Percentiles rank a stretch among this genome's conserved stretches.
phyloP scores from a whole-genome alignment of 1,139 yeast species.

The Geotrichum australiense region DNA sequence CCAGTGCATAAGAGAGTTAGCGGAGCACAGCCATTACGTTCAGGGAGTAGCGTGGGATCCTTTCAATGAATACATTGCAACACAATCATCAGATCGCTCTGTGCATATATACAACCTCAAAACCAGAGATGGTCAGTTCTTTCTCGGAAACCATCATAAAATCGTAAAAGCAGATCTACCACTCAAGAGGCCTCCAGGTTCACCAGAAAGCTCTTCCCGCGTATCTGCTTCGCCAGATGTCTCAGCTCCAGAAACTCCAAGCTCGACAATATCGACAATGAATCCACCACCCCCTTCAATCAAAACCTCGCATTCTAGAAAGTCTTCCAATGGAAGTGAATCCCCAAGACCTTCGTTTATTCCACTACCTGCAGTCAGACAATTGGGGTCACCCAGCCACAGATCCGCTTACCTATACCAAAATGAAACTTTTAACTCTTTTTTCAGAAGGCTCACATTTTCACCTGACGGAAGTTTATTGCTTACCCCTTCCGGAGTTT shows the following conservation, averaged over 20 bases:
- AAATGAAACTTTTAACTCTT: slow-evolving; percentile 81
- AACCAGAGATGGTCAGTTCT: slow-evolving; percentile 32
- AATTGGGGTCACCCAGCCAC: slow-evolving; percentile 31
- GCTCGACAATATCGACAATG: slow-evolving; percentile 20
- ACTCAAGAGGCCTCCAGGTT: slow-evolving; percentile 6
- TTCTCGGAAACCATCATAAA: slow-evolving; percentile 34
- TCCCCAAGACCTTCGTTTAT: slow-evolving; percentile 27
- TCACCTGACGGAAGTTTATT: slow-evolving; percentile 85
- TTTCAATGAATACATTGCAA: slow-evolving; percentile 59
- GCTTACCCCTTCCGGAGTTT: slow-evolving; percentile 77
- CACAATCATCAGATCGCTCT: slow-evolving; percentile 86
- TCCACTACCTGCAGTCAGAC: slow-evolving; percentile 40
- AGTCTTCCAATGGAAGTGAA: slow-evolving; percentile 26
- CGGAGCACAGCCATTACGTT: slow-evolving; percentile 79
- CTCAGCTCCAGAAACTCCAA: slow-evolving; percentile 18
- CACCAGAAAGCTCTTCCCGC: slow-evolving; percentile 12
- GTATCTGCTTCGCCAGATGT: slow-evolving; percentile 17
- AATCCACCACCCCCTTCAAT: slow-evolving; percentile 26
- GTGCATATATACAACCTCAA: slow-evolving; percentile 55
- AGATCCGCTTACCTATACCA: slow-evolving; percentile 47
- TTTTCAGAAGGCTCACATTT: slow-evolving; percentile 75
- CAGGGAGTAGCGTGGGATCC: slow-evolving; percentile 99
- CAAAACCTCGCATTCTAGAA: slow-evolving; percentile 26
- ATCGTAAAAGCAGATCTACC: slow-evolving; percentile 17
- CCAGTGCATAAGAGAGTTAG: slow-evolving; percentile 51